A percentile compares a stretch with the other conserved stretches of the same genome.
Conservation (phyloP, 257 asterid genomes). For the Ilex asprella region DNA sequence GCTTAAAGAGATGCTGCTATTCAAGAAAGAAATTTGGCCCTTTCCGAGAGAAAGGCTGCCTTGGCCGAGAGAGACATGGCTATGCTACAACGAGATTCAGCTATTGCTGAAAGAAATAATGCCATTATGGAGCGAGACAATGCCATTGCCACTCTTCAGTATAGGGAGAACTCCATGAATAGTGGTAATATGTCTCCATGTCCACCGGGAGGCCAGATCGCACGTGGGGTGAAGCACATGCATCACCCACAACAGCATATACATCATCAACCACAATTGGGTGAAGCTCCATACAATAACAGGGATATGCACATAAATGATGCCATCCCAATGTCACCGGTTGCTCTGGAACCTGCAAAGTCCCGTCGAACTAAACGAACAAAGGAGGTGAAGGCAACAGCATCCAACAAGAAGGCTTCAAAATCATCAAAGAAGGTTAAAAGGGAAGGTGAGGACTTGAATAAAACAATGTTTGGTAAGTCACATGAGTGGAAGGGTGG, state of each 20-base stretch:
- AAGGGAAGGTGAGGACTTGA: slow-evolving; percentile 54
- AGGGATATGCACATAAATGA: slow-evolving; percentile 44
- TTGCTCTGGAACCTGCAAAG: slow-evolving; percentile 50
- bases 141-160: slow-evolving; percentile 80
- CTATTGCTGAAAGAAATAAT: slow-evolving; percentile 72
- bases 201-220: slow-evolving; percentile 68
- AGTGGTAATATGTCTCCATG: slow-evolving; percentile 44
- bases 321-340: slow-evolving; percentile 37
- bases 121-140: slow-evolving; percentile 87
- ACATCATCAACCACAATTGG: slow-evolving; percentile 44
- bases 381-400: slow-evolving; percentile 47
- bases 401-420: slow-evolving; percentile 28
- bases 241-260: slow-evolving; percentile 72
- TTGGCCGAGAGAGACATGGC: slow-evolving; percentile 90
- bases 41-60: slow-evolving; percentile 88
- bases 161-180: slow-evolving; percentile 49
- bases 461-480: slow-evolving; percentile 31
- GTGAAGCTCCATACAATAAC: slow-evolving; percentile 39
- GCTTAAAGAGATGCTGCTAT: slow-evolving; percentile 94
- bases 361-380: slow-evolving; percentile 57
- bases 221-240: slow-evolving; percentile 63
- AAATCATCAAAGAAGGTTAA: slow-evolving; percentile 51
- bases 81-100: slow-evolving; percentile 75
- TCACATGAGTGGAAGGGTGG: slow-evolving; percentile 38
- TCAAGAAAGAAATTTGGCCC: slow-evolving; percentile 82